Evolutionary conservation across 2,329 filamentous ascomycete genomes (phyloP).

Genomic region (Trichophyton verrucosum): DNA sequence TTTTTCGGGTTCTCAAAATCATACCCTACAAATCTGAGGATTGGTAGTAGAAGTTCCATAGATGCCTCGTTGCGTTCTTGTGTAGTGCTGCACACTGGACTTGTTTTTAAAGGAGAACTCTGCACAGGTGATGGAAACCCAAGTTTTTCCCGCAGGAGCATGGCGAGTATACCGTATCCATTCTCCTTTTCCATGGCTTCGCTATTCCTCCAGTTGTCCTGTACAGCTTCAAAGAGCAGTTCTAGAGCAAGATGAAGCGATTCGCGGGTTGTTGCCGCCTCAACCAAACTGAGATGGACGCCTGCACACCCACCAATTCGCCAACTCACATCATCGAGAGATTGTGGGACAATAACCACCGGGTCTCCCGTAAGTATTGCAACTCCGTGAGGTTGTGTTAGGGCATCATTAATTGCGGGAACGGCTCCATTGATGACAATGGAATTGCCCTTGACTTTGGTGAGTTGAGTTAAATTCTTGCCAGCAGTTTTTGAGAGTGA

Average conservation of each 20-base stretch:
- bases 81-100: slow-evolving; percentile 23
- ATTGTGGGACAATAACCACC: slow-evolving; percentile 65
- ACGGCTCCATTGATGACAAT: slow-evolving; percentile 81
- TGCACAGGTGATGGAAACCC: slow-evolving; percentile 22
- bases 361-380: slow-evolving; percentile 73
- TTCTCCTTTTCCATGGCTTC: slow-evolving; percentile 96
- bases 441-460: slow-evolving; percentile 59
- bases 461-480: slow-evolving; percentile 55
- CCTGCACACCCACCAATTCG: slow-evolving; percentile 82
- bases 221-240: slow-evolving; percentile 73
- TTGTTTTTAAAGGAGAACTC: slow-evolving; percentile 33
- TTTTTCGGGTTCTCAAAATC: slow-evolving; percentile 65
- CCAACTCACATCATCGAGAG: slow-evolving; percentile 88
- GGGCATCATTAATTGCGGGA: slow-evolving; percentile 74
- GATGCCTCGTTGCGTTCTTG: slow-evolving; percentile 43
- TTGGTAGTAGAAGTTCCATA: slow-evolving; percentile 55
- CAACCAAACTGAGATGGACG: slow-evolving; percentile 70
- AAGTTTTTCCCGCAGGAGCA: slow-evolving; percentile 73
- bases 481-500: slow-evolving; percentile 62
- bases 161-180: slow-evolving; percentile 77
- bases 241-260: slow-evolving; percentile 66
- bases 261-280: slow-evolving; percentile 58
- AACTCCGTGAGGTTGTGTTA: slow-evolving; percentile 69
- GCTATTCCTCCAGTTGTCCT: slow-evolving; percentile 90
- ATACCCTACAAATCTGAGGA: slow-evolving; percentile 82